phyloP scores from a whole-genome alignment of 23 red algal species.

The Cyanidiococcus yangmingshanensis region DNA sequence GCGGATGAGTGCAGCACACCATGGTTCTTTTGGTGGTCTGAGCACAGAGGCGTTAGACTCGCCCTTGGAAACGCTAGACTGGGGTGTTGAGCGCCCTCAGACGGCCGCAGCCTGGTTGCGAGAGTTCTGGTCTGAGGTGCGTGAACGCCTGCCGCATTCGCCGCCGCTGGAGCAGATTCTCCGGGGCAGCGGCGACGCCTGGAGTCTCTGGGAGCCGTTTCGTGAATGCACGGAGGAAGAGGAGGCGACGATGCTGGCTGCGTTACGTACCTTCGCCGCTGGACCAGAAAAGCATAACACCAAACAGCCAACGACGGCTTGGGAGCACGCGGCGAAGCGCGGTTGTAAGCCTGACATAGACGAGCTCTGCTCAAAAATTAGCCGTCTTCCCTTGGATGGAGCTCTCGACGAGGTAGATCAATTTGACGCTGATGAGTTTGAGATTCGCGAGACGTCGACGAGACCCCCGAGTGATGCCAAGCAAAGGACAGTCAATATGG shows the following conservation, averaged over 20 bases:
- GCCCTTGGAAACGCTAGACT: background rate
- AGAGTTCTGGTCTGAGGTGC: background rate
- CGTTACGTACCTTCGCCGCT: background rate
- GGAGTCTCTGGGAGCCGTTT: constrained; percentile 6
- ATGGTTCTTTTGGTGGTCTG: background rate
- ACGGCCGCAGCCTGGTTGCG: background rate
- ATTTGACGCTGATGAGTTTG: background rate
- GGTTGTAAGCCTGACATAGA: background rate
- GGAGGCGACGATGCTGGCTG: background rate
- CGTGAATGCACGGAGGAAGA: constrained; percentile 17
- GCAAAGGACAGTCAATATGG: background rate
- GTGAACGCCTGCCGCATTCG: background rate
- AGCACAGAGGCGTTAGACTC: background rate
- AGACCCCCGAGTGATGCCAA: background rate
- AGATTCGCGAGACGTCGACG: too few relatives aligned
- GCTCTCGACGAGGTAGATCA: background rate
- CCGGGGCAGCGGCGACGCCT: constrained; percentile 2
- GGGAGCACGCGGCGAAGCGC: background rate
- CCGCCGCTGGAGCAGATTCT: background rate
- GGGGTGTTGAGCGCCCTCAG: background rate
- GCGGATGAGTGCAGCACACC: background rate
- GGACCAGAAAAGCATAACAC: too few relatives aligned
- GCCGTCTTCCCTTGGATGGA: background rate
- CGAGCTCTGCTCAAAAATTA: background rate
- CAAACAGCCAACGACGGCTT: background rate